These are phyloP conservation scores for Pyricularia sp. DNA, from an alignment of 2,329 filamentous ascomycete species.

Conservation along the genomic window DNA sequence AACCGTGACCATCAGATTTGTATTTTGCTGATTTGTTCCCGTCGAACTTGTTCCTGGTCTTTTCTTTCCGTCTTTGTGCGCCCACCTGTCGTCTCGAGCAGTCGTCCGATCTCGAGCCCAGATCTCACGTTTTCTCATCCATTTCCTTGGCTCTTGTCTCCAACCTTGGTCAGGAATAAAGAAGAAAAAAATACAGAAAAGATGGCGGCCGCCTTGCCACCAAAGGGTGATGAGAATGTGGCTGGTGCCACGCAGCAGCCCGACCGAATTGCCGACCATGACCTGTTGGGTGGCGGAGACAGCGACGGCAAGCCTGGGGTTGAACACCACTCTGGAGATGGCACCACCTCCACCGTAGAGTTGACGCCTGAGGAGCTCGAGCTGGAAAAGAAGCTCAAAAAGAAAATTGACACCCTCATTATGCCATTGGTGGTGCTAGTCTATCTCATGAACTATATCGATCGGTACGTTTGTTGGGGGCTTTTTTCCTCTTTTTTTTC, in stretches of 20 bases:
- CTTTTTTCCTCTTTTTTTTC: neutral
- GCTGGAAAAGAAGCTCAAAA: constrained; percentile 43
- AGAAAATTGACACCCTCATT: constrained; percentile 52
- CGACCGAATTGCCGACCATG: neutral
- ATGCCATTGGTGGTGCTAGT: constrained; percentile 54
- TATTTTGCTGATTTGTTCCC: neutral
- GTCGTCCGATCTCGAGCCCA: neutral
- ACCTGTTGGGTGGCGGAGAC: neutral
- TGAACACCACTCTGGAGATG: neutral
- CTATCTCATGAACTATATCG: constrained; percentile 58
- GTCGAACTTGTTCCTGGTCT: neutral
- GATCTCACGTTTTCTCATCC: neutral
- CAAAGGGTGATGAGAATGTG: neutral
- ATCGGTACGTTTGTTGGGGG: constrained; percentile 23
- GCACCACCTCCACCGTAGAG: neutral
- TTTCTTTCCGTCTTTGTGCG: neutral
- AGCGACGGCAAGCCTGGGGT: neutral
- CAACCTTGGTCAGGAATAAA: neutral
- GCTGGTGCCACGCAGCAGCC: neutral
- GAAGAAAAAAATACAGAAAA: neutral
- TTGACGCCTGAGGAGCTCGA: neutral
- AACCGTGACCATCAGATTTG: neutral
- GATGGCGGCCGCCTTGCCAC: neutral
- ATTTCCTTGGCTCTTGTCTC: neutral
- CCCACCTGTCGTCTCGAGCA: neutral